Evolutionary conservation across 2,329 filamentous ascomycete species (phyloP), one percentile per base, ranked within the genome.

Genomic region (Colletotrichum lini): DNA sequence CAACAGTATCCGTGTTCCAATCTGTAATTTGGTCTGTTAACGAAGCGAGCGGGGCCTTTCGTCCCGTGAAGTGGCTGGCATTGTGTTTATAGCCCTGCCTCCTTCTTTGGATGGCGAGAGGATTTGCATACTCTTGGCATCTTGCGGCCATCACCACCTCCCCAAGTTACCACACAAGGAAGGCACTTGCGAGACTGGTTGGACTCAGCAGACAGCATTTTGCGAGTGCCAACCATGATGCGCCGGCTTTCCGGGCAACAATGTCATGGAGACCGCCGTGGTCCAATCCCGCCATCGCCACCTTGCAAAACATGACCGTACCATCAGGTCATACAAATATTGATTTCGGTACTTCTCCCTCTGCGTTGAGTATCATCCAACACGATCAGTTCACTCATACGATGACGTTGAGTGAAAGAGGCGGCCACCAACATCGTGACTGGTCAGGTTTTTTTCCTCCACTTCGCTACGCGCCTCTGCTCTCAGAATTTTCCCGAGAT

Each of bases 211-310:
- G 38, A 56, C 13, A 12, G 35, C 6, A 23, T 40, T 21, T 35
- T 35, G 35, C 10, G 35, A 13, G n/a, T 13, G 53, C 35, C 18
- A n/a, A 23, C 18, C 53, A n/a, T 12, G n/a, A 40, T 23, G 12
- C 18, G 35, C 4, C 35, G 60, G 45, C 35, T n/a, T 16, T 38
- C 52, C 53, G 52, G 52, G 35, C 44, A 38, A 52, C 38, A 35
- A n/a, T 30, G 15, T 30, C 21, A 57, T 26, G 52, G 35, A 52
- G 26, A 35, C 42, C 30, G 35, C 26, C 44, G 30, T 57, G 47
- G 52, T 52, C 44, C 47, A 38, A 13, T 52, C n/a, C 21, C 60
- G n/a, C 18, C 21, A 23, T 57, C 60, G 52, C 60, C 59, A 57
- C 35, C 44, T 30, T 54, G 52, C 26, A 30, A 38, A 38, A 35